Evolutionary conservation across 257 asterid genomes (phyloP).

Genomic region (Primulina eburnea): DNA sequence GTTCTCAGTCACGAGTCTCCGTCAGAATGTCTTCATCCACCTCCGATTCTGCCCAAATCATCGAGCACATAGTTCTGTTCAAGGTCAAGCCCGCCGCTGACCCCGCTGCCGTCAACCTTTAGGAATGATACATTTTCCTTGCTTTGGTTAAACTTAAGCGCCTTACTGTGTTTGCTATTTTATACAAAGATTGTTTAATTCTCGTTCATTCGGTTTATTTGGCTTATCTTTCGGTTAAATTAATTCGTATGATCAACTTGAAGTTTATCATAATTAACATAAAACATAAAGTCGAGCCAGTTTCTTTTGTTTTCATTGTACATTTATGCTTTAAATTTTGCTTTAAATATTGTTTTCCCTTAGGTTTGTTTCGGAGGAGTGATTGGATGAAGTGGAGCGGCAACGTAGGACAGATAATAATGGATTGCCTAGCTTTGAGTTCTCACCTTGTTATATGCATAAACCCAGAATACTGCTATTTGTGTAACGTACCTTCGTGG

Average conservation of each 20-base stretch:
- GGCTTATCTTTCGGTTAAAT: neutral
- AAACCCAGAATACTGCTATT: too few relatives aligned
- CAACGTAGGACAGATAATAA: too few relatives aligned
- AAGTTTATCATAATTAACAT: too few relatives aligned
- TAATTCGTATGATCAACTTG: too few relatives aligned
- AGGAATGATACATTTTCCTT: slow-evolving; percentile 8
- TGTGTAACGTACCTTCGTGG: too few relatives aligned
- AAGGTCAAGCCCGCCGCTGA: slow-evolving; percentile 57
- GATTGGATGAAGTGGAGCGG: neutral
- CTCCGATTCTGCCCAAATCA: slow-evolving; percentile 34
- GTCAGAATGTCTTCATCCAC: slow-evolving; percentile 35
- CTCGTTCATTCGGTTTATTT: neutral
- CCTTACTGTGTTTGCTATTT: neutral
- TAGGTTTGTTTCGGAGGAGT: too few relatives aligned
- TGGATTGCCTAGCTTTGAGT: too few relatives aligned
- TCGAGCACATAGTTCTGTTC: slow-evolving; percentile 86
- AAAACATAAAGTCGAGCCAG: too few relatives aligned
- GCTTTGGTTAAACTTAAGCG: neutral
- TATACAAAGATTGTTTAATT: neutral
- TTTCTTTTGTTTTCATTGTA: too few relatives aligned
- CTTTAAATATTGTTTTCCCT: too few relatives aligned
- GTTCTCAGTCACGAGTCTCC: slow-evolving; percentile 22
- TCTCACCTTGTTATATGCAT: too few relatives aligned
- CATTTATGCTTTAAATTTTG: too few relatives aligned
- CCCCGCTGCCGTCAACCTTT: slow-evolving; percentile 53